A percentile compares a stretch with the other conserved stretches of the same genome.
These are phyloP conservation scores for Acephala macrosclerotiorum DNA, from an alignment of 2,329 filamentous ascomycete genomes.

Conservation along the genomic window DNA sequence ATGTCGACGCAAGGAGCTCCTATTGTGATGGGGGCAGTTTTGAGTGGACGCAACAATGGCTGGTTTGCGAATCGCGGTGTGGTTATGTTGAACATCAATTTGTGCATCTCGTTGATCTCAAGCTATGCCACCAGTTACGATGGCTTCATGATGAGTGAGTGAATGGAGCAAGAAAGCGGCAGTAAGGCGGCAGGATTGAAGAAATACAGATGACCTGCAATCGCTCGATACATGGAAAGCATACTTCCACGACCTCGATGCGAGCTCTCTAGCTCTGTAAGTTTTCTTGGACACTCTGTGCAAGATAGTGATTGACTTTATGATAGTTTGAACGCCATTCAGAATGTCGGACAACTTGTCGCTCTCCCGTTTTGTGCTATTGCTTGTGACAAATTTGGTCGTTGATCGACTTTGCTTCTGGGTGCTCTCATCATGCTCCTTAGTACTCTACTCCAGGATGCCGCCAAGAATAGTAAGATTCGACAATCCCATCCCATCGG, in stretches of 20 bases:
- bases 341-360: slow-evolving; percentile 40
- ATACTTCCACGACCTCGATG: slow-evolving; percentile 47
- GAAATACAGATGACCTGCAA: slow-evolving; percentile 49
- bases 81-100: slow-evolving; percentile 36
- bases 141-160: slow-evolving; percentile 35
- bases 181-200: background rate
- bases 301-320: background rate
- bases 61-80: slow-evolving; percentile 37
- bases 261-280: slow-evolving; percentile 28
- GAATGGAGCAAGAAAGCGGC: background rate
- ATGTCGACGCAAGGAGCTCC: slow-evolving; percentile 10
- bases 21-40: slow-evolving; percentile 18
- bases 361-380: slow-evolving; percentile 35
- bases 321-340: slow-evolving; percentile 37
- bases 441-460: slow-evolving; percentile 29
- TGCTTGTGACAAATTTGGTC: slow-evolving; percentile 35
- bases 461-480: slow-evolving; percentile 31
- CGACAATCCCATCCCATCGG: background rate
- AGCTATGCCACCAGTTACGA: slow-evolving; percentile 39
- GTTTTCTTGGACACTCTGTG: background rate
- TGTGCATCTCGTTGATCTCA: slow-evolving; percentile 36
- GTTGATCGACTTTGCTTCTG: slow-evolving; percentile 25
- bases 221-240: slow-evolving; percentile 51
- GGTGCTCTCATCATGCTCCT: slow-evolving; percentile 32
- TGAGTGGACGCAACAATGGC: slow-evolving; percentile 29